Evolutionary conservation across 129 eudicot species (phyloP), one percentile per base, ranked within the genome.

Genomic region (Deinandra increscens): DNA sequence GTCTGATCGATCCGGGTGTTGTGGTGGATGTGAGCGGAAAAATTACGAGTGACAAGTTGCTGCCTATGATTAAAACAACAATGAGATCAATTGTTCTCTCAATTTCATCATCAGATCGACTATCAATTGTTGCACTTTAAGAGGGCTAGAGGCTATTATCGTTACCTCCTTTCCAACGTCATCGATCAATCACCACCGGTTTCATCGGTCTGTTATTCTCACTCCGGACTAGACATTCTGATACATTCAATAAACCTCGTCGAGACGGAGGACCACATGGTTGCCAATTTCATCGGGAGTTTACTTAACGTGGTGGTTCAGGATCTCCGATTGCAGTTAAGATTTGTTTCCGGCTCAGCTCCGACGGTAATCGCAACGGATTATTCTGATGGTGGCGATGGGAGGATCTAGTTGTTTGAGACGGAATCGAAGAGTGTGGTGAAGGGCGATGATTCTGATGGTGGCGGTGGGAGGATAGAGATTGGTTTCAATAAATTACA

Each of bases 61-160:
- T 93, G n/a, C 85, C 60, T 14, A 22, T 71, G 64, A 66, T 87
- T 60, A 86, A 84, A 45, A 75, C 71, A 13, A 80, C 89, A 19
- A 83, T 89, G 92, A 80, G 88, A 67, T 67, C 78, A 23, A 67
- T 89, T 23, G 66, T 93, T 7, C 78, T 83, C 0, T 83, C 93
- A 4, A 89, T 93, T 39, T 80, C 93, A 13, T 66, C 99, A 0
- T 64, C 81, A 26, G 99, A 93, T 72, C 88, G 99, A 0, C 50
- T 93, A 4, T 89, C 99, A 5, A 87, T 93, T 23, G 99, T 93
- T 6, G 91, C 92, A 0, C 89, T 86, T 74, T 86, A 95, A 13
- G 5, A 65, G 76, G 13, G 87, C 99, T 0, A 87, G 65, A 72
- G 99, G 59, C 34, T 93, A 66, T 41, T 85, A 22, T 95, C 95